These are phyloP conservation scores for Corymbia calophylla DNA, from an alignment of 441 rosid species.

Conservation along the genomic window DNA sequence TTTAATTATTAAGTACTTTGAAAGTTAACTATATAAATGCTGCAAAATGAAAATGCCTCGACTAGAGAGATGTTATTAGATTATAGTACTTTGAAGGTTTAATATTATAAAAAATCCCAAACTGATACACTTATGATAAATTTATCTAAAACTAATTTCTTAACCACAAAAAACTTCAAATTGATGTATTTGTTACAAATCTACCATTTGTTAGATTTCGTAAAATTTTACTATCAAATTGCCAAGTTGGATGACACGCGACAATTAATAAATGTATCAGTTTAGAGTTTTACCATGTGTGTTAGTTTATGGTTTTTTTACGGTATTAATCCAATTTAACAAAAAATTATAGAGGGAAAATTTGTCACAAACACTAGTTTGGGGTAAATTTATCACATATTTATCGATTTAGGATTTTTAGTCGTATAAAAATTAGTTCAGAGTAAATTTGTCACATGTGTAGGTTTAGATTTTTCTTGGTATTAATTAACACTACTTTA, in stretches of 20 bases:
- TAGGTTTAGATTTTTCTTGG: too few relatives aligned
- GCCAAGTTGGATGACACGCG: background rate
- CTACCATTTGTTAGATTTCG: background rate
- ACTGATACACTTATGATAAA: too few relatives aligned
- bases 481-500: background rate
- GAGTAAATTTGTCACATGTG: too few relatives aligned
- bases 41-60: background rate
- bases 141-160: too few relatives aligned
- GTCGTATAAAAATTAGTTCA: too few relatives aligned
- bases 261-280: too few relatives aligned
- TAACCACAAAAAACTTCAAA: rapidly evolving
- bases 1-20: background rate
- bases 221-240: too few relatives aligned
- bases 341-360: too few relatives aligned
- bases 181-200: too few relatives aligned
- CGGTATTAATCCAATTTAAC: too few relatives aligned
- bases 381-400: too few relatives aligned
- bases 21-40: background rate
- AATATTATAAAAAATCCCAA: background rate
- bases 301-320: background rate
- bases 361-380: background rate
- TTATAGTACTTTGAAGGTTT: background rate
- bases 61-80: background rate
- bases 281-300: background rate
- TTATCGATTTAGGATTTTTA: too few relatives aligned